phyloP scores from a whole-genome alignment of 352 stramenopile species.

The Phytophthora multivora region DNA sequence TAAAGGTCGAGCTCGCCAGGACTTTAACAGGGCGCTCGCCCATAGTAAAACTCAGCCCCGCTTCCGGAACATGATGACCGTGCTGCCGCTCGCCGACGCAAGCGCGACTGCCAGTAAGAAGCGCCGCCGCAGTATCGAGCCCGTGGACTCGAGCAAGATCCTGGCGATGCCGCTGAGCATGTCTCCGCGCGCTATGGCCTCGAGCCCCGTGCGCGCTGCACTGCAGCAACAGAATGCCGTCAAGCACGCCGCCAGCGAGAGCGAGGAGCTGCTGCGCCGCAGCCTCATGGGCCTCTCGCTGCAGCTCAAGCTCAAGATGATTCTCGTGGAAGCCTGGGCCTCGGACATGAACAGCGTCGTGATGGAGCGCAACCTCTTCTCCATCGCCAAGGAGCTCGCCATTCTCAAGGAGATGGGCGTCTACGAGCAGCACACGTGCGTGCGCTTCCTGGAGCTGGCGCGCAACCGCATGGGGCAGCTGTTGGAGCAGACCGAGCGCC shows the following conservation, averaged over 20 bases:
- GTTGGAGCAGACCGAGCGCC: conserved; percentile 60
- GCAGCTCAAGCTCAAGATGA: conserved; percentile 87
- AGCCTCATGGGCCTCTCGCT: conserved; percentile 80
- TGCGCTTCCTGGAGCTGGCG: conserved; percentile 78
- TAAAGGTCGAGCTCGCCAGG: conserved; percentile 20
- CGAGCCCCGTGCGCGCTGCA: conserved; percentile 19
- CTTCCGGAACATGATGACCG: conserved; percentile 50
- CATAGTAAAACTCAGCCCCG: conserved; percentile 3
- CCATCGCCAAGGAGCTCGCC: conserved; percentile 82
- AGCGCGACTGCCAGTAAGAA: conserved; percentile 55
- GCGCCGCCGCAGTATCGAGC: conserved; percentile 69
- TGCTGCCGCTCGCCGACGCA: conserved; percentile 36
- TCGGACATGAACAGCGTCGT: conserved; percentile 89
- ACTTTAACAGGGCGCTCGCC: not conserved
- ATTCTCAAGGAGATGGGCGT: conserved; percentile 77
- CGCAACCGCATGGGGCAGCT: conserved; percentile 68
- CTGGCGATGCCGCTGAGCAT: conserved; percentile 51
- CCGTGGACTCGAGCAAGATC: conserved; percentile 58
- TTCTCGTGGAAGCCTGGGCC: conserved; percentile 80
- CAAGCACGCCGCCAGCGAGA: conserved; percentile 6
- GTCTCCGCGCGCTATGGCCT: conserved; percentile 36
- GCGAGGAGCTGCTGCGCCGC: conserved; percentile 52
- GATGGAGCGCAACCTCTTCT: conserved; percentile 85
- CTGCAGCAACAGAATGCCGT: conserved; percentile 14
- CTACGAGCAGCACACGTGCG: conserved; percentile 76